phyloP scores from a whole-genome alignment of 1,139 yeast genomes.

The Yamadazyma oceani region DNA sequence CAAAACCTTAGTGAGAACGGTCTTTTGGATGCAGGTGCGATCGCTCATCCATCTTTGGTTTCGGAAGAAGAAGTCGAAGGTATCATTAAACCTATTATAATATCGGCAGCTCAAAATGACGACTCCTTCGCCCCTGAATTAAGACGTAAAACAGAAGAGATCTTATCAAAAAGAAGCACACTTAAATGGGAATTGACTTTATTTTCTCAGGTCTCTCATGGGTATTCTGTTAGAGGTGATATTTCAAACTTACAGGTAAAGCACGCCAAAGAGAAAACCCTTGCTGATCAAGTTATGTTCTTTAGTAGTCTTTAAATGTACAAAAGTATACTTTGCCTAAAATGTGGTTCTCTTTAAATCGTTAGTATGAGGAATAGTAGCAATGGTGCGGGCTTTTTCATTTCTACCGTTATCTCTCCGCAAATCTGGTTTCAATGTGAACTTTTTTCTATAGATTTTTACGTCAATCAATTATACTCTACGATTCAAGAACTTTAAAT shows the following conservation, averaged over 20 bases:
- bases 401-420: too few relatives aligned
- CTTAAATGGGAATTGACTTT: constrained; percentile 56
- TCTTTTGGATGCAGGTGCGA: constrained; percentile 58
- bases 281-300: constrained; percentile 52
- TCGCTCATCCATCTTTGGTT: constrained; percentile 81
- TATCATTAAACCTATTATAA: constrained; percentile 58
- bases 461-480: too few relatives aligned
- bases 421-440: too few relatives aligned
- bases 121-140: constrained; percentile 58
- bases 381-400: too few relatives aligned
- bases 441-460: too few relatives aligned
- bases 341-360: too few relatives aligned
- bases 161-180: constrained; percentile 44
- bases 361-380: too few relatives aligned
- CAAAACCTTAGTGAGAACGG: constrained; percentile 53
- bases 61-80: constrained; percentile 60
- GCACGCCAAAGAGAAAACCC: constrained; percentile 71
- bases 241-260: constrained; percentile 47
- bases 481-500: too few relatives aligned
- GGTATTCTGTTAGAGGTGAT: constrained; percentile 80
- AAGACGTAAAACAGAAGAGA: constrained; percentile 60
- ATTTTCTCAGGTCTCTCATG: constrained; percentile 66
- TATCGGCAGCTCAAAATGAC: constrained; percentile 76
- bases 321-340: too few relatives aligned
- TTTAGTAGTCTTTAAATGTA: constrained; percentile 12